Evolutionary conservation across 352 stramenopile species (phyloP), one percentile per base, ranked within the genome.

Genomic region (Phytophthora ramorum): DNA sequence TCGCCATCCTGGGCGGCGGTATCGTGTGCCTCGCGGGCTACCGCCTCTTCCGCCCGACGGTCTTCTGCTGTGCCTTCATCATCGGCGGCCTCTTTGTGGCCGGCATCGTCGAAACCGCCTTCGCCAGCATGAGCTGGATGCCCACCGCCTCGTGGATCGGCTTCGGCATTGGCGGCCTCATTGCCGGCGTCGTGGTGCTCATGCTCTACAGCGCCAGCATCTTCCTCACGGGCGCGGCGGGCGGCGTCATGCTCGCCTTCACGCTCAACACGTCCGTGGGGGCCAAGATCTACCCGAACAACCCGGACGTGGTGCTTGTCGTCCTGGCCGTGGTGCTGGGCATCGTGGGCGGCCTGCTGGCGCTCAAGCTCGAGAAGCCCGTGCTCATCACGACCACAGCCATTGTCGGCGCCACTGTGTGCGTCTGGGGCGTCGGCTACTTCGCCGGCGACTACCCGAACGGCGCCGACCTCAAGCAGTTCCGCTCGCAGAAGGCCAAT

Each of bases 51-150:
- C 85, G 82, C 8, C 78, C 75, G 4, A 84, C 79, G 0, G 80
- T 89, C 19, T 85, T 93, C 44, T 76, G 80, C 53, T 91, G 75
- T 56, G 85, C 77, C 34, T 95, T 95, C 46, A 75, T 89, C 24
- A 50, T 89, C 3, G 85, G 83, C n/a, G 85, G 83, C 8, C 71
- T 95, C 50, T 81, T 89, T 32, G 73, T 87, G 3, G 69, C 79
- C 1, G 74, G 77, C 2, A 62, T 92, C n/a, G 47, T 90, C 12
- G 86, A 87, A n/a, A 63, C 63, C 3, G 69, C 78, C 14, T 90
- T 90, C 52, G 50, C 62, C 35, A 69, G 58, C 49, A 35, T 86
- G 63, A 65, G 40, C 19, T 91, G 81, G 78, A 78, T 87, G 57
- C 66, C 71, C 8, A 79, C 76, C 0, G 82, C 79, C 7, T 87